Evolutionary conservation across 2,329 filamentous ascomycete species (phyloP), one percentile per base, ranked within the genome.

Genomic region (Phialemoniopsis sp.): DNA sequence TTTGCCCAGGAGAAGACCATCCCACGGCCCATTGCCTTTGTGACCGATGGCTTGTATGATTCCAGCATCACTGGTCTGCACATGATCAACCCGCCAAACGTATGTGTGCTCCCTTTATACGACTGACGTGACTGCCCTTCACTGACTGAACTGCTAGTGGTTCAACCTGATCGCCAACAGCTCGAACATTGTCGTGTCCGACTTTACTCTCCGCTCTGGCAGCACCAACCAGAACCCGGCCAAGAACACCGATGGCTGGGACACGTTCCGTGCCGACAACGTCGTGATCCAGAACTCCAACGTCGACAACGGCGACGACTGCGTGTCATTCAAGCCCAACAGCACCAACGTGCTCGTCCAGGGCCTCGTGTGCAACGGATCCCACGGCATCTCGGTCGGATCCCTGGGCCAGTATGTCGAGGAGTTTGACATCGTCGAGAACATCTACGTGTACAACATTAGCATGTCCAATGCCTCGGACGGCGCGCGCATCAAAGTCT

Each of bases 211-310:
- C 48, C 66, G 75, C 52, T 82, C 85, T 41, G 63, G 63, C 5
- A 80, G 78, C 1, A 62, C 53, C 15, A 77, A 69, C 57, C 56
- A 57, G 18, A 68, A 77, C 48, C 51, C 53, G 6, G 78, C 79
- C 4, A 82, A 83, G 66, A 85, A 85, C 54, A 85, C 80, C 3
- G 79, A 82, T 53, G 76, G 73, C 34, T 76, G 70, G 70, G 72
- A 79, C 48, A 80, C 73, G 5, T 78, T 82, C 54, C 72, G 78
- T n/a, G 76, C 70, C 32, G 59, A 61, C 17, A 76, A 76, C 38
- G 70, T 84, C 37, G 70, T 78, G 2, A 82, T 85, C 35, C 76
- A 82, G 54, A 77, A 85, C 56, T 80, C 73, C 1, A 60, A 76
- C 28, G 72, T 86, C 42, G 69, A 79, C 54, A 85, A 84, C 46